phyloP scores from a whole-genome alignment of 495 filamentous ascomycete genomes.

The Penicillium ochrochloron region DNA sequence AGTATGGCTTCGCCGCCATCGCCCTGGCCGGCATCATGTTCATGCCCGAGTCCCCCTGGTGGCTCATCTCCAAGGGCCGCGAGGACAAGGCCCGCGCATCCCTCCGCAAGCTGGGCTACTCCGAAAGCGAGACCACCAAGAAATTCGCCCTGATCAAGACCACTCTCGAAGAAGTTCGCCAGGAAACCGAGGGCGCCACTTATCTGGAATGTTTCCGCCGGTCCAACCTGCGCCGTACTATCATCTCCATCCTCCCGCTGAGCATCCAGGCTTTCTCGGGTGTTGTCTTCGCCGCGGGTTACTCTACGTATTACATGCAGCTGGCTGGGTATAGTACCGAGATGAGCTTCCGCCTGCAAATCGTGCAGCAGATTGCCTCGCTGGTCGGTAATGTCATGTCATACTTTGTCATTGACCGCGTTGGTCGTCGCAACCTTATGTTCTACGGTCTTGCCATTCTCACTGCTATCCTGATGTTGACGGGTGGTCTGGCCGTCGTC shows the following conservation, averaged over 20 bases:
- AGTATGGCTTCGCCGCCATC: constrained; percentile 34
- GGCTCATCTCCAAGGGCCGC: constrained; percentile 22
- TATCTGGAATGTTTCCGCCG: constrained; percentile 41
- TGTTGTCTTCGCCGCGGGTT: constrained; percentile 32
- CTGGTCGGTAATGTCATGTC: constrained; percentile 37
- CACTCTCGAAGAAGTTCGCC: constrained; percentile 31
- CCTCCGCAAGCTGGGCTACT: constrained; percentile 22
- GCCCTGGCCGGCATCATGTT: constrained; percentile 18
- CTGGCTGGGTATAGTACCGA: constrained; percentile 35
- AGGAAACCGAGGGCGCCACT: constrained; percentile 38
- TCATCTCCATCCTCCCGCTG: constrained; percentile 38
- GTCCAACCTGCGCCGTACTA: constrained; percentile 40
- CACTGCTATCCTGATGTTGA: constrained; percentile 33
- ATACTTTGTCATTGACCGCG: constrained; percentile 35
- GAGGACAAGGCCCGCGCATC: constrained; percentile 15
- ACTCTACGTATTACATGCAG: constrained; percentile 41
- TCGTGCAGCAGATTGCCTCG: constrained; percentile 38
- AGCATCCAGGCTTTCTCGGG: constrained; percentile 39
- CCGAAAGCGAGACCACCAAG: constrained; percentile 13
- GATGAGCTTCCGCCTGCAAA: constrained; percentile 34
- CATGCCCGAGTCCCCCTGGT: constrained; percentile 34
- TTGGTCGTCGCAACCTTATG: constrained; percentile 34
- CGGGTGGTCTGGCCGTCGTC: constrained; percentile 29
- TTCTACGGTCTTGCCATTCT: constrained; percentile 32
- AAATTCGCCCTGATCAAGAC: constrained; percentile 20